These are phyloP conservation scores for Neurospora sp. DNA, from an alignment of 495 filamentous ascomycete genomes.

Conservation along the genomic window DNA sequence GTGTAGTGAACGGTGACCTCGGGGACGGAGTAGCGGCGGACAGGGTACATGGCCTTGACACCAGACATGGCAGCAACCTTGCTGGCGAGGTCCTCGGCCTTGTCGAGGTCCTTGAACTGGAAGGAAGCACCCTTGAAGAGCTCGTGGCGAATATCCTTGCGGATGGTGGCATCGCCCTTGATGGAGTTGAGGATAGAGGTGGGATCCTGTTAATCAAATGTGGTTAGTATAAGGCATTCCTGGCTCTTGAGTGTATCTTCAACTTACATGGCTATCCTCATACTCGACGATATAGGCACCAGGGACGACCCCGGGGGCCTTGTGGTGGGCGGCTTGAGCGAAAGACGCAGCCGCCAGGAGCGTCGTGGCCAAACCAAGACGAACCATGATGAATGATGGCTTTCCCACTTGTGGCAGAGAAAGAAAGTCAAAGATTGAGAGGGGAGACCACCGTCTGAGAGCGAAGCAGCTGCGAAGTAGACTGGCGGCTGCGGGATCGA, in stretches of 20 bases:
- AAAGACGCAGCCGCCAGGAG: conserved; percentile 24
- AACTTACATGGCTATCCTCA: conserved; percentile 33
- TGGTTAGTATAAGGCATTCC: conserved; percentile 6
- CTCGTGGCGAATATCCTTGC: conserved; percentile 34
- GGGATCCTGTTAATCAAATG: conserved; percentile 20
- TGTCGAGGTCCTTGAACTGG: conserved; percentile 32
- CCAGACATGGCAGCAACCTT: conserved; percentile 29
- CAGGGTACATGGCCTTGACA: conserved; percentile 39
- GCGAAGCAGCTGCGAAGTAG: neutral
- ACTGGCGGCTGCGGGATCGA: neutral
- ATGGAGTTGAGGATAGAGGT: conserved; percentile 29
- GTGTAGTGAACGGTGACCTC: conserved; percentile 36
- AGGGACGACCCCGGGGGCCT: conserved; percentile 19
- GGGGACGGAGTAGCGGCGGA: conserved; percentile 32
- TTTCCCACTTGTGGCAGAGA: neutral
- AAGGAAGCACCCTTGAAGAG: conserved; percentile 41
- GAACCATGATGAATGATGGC: conserved; percentile 14
- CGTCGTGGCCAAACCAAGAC: conserved; percentile 16
- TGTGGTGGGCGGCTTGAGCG: conserved; percentile 16
- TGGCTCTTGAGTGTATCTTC: neutral
- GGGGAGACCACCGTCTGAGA: neutral
- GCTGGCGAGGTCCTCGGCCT: conserved; percentile 29
- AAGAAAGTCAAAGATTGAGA: neutral
- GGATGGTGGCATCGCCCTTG: conserved; percentile 29
- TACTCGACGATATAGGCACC: conserved; percentile 42